Percentiles rank a stretch among this genome's conserved stretches.
Evolutionary conservation across 768 basidiomycete species (phyloP).

Genomic region (Lactarius hengduanensis): DNA sequence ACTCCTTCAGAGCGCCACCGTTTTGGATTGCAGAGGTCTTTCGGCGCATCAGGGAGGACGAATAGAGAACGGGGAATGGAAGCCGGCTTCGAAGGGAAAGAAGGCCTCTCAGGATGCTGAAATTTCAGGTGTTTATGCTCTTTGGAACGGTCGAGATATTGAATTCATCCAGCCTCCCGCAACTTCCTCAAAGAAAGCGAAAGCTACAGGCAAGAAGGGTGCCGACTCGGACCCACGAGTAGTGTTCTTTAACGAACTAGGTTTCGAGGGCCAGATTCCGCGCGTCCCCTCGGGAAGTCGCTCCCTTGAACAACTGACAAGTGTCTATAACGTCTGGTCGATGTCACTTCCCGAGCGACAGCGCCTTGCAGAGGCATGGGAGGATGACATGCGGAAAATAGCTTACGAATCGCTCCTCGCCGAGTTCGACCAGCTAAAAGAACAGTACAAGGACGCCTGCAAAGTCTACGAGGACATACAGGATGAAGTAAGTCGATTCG

Average conservation of each 20-base stretch:
- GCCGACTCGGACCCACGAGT: slow-evolving; percentile 14
- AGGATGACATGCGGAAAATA: slow-evolving; percentile 39
- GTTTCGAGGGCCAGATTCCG: slow-evolving; percentile 38
- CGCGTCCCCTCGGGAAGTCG: slow-evolving; percentile 39
- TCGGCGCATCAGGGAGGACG: slow-evolving; percentile 8
- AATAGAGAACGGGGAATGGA: slow-evolving; percentile 23
- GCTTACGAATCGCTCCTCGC: slow-evolving; percentile 35
- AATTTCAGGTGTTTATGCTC: slow-evolving; percentile 21
- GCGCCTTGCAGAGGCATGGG: slow-evolving; percentile 48
- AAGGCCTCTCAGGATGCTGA: slow-evolving; percentile 4
- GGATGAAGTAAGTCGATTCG: slow-evolving; percentile 48
- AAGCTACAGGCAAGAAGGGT: neutral
- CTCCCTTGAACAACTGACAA: slow-evolving; percentile 38
- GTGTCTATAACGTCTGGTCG: slow-evolving; percentile 46
- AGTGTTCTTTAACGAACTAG: slow-evolving; percentile 42
- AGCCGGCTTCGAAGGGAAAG: neutral
- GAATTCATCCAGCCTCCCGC: slow-evolving; percentile 20
- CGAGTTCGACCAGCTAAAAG: slow-evolving; percentile 47
- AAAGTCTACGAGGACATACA: slow-evolving; percentile 40
- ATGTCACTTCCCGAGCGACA: slow-evolving; percentile 53
- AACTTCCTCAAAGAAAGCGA: neutral
- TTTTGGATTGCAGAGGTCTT: slow-evolving; percentile 23
- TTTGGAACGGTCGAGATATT: slow-evolving; percentile 26
- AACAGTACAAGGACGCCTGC: slow-evolving; percentile 43
- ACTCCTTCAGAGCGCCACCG: slow-evolving; percentile 45